Evolutionary conservation across 192 early-diverging fungal genomes (phyloP).

Genomic region (Glomus cerebriforme): DNA sequence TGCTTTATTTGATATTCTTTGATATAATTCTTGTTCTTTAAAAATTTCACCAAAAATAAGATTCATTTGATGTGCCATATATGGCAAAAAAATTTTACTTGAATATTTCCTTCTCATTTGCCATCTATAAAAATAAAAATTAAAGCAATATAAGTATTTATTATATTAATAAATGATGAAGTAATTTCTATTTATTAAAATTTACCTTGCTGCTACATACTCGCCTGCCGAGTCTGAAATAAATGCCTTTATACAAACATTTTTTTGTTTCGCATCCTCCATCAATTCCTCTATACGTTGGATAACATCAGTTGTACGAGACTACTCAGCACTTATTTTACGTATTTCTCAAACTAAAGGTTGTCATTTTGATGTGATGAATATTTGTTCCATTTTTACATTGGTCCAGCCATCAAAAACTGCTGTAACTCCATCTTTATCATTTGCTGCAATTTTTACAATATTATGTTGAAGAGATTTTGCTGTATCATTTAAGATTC

Average conservation of each 20-base stretch:
- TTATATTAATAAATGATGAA: not conserved
- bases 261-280: not conserved
- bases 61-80: too few relatives aligned
- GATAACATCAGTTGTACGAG: not conserved
- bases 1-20: slow-evolving; percentile 2
- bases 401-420: slow-evolving; percentile 6
- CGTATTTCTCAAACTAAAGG: not conserved
- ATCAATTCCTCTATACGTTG: not conserved
- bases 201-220: slow-evolving; percentile 10
- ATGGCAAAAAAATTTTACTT: too few relatives aligned
- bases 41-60: too few relatives aligned
- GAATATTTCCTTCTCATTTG: not conserved
- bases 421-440: slow-evolving; percentile 1
- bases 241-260: not conserved
- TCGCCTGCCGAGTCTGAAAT: not conserved
- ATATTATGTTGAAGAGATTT: too few relatives aligned
- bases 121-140: not conserved
- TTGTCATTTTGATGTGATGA: not conserved
- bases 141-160: too few relatives aligned
- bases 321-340: not conserved
- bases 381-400: not conserved
- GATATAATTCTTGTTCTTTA: not conserved
- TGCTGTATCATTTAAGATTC: too few relatives aligned
- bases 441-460: not conserved
- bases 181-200: too few relatives aligned